Conservation (phyloP, 169 alveolate genomes). For the Eimeria acervulina region DNA sequence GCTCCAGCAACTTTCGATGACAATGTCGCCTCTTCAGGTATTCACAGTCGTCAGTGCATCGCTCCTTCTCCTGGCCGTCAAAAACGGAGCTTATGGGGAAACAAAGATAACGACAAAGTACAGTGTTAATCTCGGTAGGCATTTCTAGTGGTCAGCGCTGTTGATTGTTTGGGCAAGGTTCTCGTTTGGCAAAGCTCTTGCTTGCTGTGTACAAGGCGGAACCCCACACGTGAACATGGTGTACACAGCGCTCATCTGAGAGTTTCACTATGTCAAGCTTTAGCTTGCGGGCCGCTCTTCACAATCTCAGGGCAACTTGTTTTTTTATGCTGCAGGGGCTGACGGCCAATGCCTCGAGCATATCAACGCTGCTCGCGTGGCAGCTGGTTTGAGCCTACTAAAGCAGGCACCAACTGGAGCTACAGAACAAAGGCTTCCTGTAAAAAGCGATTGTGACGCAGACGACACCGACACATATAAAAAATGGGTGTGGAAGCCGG, state of each 20-base stretch:
- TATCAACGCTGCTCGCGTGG: not conserved
- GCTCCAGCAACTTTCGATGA: not conserved
- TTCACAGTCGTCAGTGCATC: conserved; percentile 23
- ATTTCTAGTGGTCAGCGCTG: not conserved
- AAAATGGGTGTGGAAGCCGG: not conserved
- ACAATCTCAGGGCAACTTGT: not conserved
- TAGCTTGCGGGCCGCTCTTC: not conserved
- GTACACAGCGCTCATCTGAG: not conserved
- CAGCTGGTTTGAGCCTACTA: not conserved
- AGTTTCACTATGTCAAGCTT: not conserved
- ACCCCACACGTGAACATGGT: not conserved
- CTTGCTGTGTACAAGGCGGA: not conserved
- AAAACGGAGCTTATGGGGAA: not conserved
- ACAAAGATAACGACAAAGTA: not conserved
- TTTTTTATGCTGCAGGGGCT: not conserved
- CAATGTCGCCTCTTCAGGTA: not conserved
- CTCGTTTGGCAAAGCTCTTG: not conserved
- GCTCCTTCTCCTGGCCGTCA: not conserved
- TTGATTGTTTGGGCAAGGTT: not conserved
- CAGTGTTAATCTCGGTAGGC: not conserved
- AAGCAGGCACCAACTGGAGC: not conserved
- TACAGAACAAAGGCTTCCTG: not conserved
- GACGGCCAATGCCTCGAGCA: not conserved
- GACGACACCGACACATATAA: no score
- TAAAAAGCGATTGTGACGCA: not conserved